These are phyloP conservation scores for Saccharomycopsis schoenii DNA, from an alignment of 805 yeast species.

Conservation along the genomic window DNA sequence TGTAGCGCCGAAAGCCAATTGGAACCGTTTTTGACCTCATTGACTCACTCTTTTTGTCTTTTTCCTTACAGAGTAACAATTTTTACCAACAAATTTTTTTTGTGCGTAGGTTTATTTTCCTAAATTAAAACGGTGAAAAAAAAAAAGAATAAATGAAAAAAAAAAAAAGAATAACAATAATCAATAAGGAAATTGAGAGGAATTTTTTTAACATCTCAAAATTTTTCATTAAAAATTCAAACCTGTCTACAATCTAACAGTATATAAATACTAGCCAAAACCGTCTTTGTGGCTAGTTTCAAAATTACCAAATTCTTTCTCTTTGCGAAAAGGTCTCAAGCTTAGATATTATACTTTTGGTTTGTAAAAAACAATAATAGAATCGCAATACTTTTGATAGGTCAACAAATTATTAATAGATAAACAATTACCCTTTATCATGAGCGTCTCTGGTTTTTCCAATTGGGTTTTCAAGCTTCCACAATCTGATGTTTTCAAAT, in stretches of 20 bases:
- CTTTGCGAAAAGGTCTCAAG: too few species aligned
- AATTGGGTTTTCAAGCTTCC: constrained; percentile 9
- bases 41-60: neutral
- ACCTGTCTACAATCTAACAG: too few species aligned
- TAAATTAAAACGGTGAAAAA: neutral
- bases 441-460: constrained; percentile 1
- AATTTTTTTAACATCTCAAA: too few species aligned
- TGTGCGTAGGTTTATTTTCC: neutral
- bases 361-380: too few species aligned
- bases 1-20: neutral
- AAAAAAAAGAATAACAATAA: neutral
- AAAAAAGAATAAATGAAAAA: neutral
- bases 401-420: neutral
- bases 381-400: too few species aligned
- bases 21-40: neutral
- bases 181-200: too few species aligned
- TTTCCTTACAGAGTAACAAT: neutral
- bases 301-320: too few species aligned
- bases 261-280: too few species aligned
- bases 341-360: too few species aligned
- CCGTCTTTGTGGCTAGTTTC: too few species aligned
- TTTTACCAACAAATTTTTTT: neutral
- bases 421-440: neutral
- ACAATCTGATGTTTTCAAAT: constrained; percentile 3
- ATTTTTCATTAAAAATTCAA: too few species aligned